These are phyloP conservation scores for Hanseniaspora pseudoguilliermondii DNA, from an alignment of 805 yeast species.

Conservation along the genomic window DNA sequence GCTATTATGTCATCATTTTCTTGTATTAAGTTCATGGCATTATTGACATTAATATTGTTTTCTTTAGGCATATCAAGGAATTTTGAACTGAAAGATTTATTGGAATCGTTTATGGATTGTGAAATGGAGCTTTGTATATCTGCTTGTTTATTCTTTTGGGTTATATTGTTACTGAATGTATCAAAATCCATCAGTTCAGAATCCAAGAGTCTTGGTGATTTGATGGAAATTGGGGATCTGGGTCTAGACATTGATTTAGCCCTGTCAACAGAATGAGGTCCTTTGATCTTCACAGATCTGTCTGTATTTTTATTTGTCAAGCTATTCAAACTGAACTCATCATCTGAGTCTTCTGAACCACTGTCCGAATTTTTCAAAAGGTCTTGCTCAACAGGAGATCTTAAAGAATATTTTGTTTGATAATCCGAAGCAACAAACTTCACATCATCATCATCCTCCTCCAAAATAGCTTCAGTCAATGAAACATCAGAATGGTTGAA, in stretches of 20 bases:
- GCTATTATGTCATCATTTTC: background rate
- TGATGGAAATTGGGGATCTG: background rate
- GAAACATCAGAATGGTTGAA: conserved; percentile 2
- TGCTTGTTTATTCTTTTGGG: background rate
- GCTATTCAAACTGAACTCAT: conserved; percentile 2
- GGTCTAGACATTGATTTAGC: background rate
- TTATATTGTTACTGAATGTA: background rate
- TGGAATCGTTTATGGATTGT: background rate
- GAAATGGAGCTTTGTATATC: background rate
- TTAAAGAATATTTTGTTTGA: background rate
- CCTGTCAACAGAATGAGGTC: background rate
- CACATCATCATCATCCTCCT: background rate
- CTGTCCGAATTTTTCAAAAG: background rate
- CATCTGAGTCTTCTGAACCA: background rate
- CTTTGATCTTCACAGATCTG: conserved; percentile 7
- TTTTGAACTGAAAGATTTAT: background rate
- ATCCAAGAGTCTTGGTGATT: conserved; percentile 6
- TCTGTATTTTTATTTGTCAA: conserved; percentile 10
- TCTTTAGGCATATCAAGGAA: background rate
- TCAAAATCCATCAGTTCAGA: background rate
- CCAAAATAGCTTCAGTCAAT: conserved; percentile 3
- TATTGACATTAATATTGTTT: background rate
- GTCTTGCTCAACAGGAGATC: conserved; percentile 3
- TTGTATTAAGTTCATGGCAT: background rate
- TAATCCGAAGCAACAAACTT: background rate